Conservation (phyloP, 2,329 filamentous ascomycete genomes). For the Epichloe brachyelytri region DNA sequence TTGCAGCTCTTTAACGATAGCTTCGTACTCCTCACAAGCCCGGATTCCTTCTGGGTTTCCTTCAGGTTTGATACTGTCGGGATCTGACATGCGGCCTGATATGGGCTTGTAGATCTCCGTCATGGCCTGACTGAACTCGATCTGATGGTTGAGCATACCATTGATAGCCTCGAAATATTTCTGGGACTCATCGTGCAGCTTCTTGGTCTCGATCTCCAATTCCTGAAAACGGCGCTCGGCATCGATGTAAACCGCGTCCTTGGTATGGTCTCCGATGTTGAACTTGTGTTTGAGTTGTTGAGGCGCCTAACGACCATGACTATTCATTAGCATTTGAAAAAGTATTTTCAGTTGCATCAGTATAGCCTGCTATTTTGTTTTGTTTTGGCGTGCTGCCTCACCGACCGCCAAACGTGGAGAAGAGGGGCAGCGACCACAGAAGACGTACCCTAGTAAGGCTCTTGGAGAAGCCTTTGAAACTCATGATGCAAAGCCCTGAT, state of each 20-base stretch:
- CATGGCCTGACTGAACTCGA: conserved; percentile 94
- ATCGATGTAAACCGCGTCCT: conserved; percentile 89
- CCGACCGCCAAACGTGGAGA: conserved; percentile 4
- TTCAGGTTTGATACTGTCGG: conserved; percentile 65
- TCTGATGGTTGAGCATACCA: conserved; percentile 93
- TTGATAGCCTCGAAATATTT: conserved; percentile 98
- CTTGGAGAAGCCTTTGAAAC: conserved; percentile 94
- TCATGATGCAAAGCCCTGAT: conserved; percentile 46
- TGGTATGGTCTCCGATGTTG: conserved; percentile 90
- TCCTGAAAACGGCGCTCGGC: conserved; percentile 89
- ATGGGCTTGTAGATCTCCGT: conserved; percentile 97
- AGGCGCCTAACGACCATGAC: conserved; percentile 47
- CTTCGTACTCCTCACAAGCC: conserved; percentile 93
- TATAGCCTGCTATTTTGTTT: background rate
- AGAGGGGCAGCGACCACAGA: conserved; percentile 18
- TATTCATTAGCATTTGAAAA: background rate
- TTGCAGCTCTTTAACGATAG: conserved; percentile 79
- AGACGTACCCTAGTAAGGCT: conserved; percentile 64
- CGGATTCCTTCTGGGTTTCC: conserved; percentile 87
- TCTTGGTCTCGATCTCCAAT: conserved; percentile 91
- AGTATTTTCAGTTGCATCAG: background rate
- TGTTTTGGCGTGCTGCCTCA: background rate
- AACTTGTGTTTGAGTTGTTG: conserved; percentile 86
- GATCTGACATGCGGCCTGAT: conserved; percentile 88
- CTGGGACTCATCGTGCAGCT: conserved; percentile 88